A percentile compares a stretch with the other conserved stretches of the same genome.
phyloP scores from a whole-genome alignment of 805 yeast genomes.

The Candida nemodendra region DNA sequence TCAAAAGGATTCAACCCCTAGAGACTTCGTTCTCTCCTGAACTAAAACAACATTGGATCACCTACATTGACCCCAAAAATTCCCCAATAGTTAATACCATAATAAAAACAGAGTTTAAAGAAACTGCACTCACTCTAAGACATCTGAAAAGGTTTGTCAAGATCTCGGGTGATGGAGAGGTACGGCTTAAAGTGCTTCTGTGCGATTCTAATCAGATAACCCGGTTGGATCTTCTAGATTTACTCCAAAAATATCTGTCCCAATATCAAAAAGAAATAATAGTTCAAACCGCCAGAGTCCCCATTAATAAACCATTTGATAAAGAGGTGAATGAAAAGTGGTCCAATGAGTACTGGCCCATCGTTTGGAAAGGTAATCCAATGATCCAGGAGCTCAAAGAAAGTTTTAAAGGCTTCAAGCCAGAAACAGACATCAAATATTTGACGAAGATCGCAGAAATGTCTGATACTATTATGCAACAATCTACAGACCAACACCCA shows the following conservation, averaged over 20 bases:
- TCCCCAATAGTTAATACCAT: conserved; percentile 29
- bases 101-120: conserved; percentile 24
- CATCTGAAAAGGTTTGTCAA: conserved; percentile 57
- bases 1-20: conserved; percentile 40
- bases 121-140: conserved; percentile 29
- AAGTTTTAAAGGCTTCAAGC: conserved; percentile 37
- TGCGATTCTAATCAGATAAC: conserved; percentile 45
- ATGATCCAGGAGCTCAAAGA: conserved; percentile 65
- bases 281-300: conserved; percentile 40
- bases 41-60: conserved; percentile 42
- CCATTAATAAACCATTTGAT: conserved; percentile 64
- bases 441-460: conserved; percentile 29
- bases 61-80: conserved; percentile 37
- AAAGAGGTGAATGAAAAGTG: conserved; percentile 65
- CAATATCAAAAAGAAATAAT: neutral
- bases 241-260: conserved; percentile 23
- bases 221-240: conserved; percentile 23
- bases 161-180: conserved; percentile 4
- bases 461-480: conserved; percentile 18
- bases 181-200: conserved; percentile 13
- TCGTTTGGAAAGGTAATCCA: conserved; percentile 93
- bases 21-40: conserved; percentile 28
- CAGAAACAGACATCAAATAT: conserved; percentile 38
- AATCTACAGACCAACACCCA: conserved; percentile 34
- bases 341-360: conserved; percentile 78